Conservation (phyloP, 352 stramenopile species). For the Phytophthora colocasiae region DNA sequence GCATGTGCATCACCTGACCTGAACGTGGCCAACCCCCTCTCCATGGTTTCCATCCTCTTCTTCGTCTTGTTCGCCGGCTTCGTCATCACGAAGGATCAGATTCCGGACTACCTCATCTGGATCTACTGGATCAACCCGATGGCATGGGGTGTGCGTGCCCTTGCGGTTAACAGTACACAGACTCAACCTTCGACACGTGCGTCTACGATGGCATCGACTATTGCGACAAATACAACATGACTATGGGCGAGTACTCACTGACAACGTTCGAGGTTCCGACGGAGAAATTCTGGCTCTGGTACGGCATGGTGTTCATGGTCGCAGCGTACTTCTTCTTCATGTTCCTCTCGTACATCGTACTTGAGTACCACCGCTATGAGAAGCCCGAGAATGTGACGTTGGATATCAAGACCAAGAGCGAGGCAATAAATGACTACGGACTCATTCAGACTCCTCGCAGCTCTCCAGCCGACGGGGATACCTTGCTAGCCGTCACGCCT, state of each 20-base stretch:
- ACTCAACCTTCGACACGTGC: slow-evolving; percentile 27
- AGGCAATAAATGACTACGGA: slow-evolving; percentile 3
- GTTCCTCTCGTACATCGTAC: slow-evolving; percentile 26
- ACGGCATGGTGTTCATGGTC: slow-evolving; percentile 21
- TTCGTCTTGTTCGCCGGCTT: slow-evolving; percentile 33
- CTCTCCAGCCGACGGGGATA: not conserved
- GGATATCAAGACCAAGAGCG: not conserved
- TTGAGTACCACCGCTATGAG: slow-evolving; percentile 29
- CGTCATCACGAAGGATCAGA: slow-evolving; percentile 34
- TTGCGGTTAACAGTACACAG: slow-evolving; percentile 37
- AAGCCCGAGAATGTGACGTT: slow-evolving; percentile 33
- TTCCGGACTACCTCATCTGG: slow-evolving; percentile 39
- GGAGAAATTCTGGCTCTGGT: slow-evolving; percentile 32
- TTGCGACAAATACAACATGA: slow-evolving; percentile 21
- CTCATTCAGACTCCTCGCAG: slow-evolving; percentile 14
- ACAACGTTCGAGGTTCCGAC: slow-evolving; percentile 24
- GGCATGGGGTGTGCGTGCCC: slow-evolving; percentile 20
- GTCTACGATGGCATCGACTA: slow-evolving; percentile 23
- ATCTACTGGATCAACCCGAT: slow-evolving; percentile 38
- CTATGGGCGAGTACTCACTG: slow-evolving; percentile 27
- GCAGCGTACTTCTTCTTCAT: slow-evolving; percentile 30
- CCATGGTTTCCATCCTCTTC: slow-evolving; percentile 28
- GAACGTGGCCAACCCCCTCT: slow-evolving; percentile 31
- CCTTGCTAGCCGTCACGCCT: slow-evolving; percentile 7
- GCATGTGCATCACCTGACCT: slow-evolving; percentile 21